Evolutionary conservation across 176 grass and related monocot genomes (phyloP).

Genomic region (Aegilops bicornis): DNA sequence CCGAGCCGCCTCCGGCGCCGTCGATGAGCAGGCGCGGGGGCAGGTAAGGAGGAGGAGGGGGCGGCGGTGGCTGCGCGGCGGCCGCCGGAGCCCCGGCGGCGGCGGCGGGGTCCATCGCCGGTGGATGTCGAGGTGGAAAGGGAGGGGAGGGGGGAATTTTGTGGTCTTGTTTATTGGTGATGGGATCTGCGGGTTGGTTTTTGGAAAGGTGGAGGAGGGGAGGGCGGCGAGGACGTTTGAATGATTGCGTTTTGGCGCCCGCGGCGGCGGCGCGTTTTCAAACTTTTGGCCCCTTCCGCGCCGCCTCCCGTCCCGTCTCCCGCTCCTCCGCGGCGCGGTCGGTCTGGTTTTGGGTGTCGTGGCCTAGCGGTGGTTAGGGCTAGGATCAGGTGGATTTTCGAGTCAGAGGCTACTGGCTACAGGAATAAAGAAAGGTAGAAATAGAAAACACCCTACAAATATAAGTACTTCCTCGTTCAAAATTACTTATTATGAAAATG

Average conservation of each 20-base stretch:
- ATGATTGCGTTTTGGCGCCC: constrained; percentile 20
- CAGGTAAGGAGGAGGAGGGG: neutral
- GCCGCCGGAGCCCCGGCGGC: neutral
- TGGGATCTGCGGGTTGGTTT: constrained; percentile 17
- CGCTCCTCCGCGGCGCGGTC: neutral
- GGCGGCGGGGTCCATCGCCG: neutral
- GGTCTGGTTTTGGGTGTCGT: neutral
- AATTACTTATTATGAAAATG: too few species aligned
- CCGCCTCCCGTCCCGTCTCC: neutral
- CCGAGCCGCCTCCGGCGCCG: neutral
- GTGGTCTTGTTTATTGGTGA: neutral
- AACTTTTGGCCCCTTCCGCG: neutral
- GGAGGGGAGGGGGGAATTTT: neutral
- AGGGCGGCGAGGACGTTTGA: neutral
- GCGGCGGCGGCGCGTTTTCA: constrained; percentile 18
- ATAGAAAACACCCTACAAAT: too few species aligned
- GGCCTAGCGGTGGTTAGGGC: neutral
- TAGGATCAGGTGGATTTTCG: neutral
- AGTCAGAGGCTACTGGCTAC: neutral
- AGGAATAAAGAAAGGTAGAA: neutral
- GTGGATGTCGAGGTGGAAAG: neutral
- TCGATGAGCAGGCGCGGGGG: neutral
- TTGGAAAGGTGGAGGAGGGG: neutral
- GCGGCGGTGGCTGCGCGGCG: neutral
- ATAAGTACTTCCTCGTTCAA: too few species aligned